Evolutionary conservation across 2,329 filamentous ascomycete genomes (phyloP), one percentile per base, ranked within the genome.

Genomic region (Colletotrichum filicis): DNA sequence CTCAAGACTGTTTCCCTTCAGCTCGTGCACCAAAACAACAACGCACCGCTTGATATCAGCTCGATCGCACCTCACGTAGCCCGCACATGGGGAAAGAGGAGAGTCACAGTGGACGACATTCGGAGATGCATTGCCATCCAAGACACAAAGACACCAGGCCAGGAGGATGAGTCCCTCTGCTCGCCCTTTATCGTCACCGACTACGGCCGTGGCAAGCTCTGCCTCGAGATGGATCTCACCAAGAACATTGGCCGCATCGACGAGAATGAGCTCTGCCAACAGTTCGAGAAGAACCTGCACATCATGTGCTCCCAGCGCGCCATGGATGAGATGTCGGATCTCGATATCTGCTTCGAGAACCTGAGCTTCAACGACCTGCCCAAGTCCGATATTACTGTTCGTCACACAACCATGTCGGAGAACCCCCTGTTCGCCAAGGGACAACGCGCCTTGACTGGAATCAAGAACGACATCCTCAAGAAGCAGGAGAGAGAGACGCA

Each of bases 31-130:
- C 90, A 92, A 80, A 91, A 92, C 72, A 83, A 85, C 35, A 84
- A 87, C 59, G 86, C 89, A 0, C 91, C 93, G 0, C 89, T 91
- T 28, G 92, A 94, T 77, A 80, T 95, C 57, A 85, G 87, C 46
- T 83, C 86, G 35, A 85, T 95, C 46, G 86, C 89, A 42, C 90
- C 90, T 11, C 87, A 91, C 69, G 85, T 94, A 53, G 89, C 92
- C 14, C 88, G 90, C 75, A 85, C 92, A 49, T 95, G 93, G 93
- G 92, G 92, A 72, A 94, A 93, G 83, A 88, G 92, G 37, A 87
- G 87, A 69, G 92, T 95, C 19, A 88, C 86, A 0, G 82, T 89
- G 0, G 89, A 91, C 53, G 93, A 95, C 77, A 84, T 95, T 60
- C 90, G 90, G 74, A 87, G 89, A 74, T 89, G 92, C 74, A 81